Evolutionary conservation across 2,329 filamentous ascomycete genomes (phyloP).

Genomic region (Thielaviopsis populi): DNA sequence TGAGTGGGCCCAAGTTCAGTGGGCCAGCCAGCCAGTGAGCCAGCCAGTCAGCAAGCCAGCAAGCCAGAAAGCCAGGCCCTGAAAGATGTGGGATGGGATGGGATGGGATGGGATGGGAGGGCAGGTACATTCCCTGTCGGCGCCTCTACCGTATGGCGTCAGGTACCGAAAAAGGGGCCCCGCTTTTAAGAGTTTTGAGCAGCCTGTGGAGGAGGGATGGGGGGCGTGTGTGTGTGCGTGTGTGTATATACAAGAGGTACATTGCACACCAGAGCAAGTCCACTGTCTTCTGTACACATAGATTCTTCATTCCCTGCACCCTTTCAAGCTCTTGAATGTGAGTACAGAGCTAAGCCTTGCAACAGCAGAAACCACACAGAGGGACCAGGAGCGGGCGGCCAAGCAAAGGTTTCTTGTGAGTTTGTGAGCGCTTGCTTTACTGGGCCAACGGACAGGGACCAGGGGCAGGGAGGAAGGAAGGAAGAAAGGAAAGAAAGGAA

Average conservation of each 20-base stretch:
- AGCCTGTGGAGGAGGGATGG: neutral
- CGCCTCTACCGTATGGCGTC: constrained; percentile 7
- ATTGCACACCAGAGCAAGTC: no score
- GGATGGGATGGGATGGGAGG: no score
- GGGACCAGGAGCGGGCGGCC: no score
- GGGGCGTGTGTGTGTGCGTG: neutral
- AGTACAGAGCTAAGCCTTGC: no score
- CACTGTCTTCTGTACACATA: no score
- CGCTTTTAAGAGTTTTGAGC: neutral
- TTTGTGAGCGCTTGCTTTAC: neutral
- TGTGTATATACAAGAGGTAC: neutral
- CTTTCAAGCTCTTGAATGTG: neutral
- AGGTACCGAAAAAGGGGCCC: constrained; percentile 9
- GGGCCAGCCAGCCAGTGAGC: neutral
- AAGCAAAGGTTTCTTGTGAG: neutral
- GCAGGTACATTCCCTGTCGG: constrained; percentile 1
- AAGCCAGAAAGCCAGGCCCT: neutral
- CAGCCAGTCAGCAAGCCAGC: neutral
- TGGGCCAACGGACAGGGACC: constrained; percentile 3
- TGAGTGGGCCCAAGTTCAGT: no score
- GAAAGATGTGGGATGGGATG: no score
- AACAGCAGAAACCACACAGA: no score
- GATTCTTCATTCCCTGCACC: neutral
- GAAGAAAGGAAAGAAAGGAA: neutral
- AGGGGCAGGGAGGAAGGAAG: neutral